Evolutionary conservation across 1,284 basidiomycete species (phyloP).

Genomic region (Uromyces viciae-fabae): DNA sequence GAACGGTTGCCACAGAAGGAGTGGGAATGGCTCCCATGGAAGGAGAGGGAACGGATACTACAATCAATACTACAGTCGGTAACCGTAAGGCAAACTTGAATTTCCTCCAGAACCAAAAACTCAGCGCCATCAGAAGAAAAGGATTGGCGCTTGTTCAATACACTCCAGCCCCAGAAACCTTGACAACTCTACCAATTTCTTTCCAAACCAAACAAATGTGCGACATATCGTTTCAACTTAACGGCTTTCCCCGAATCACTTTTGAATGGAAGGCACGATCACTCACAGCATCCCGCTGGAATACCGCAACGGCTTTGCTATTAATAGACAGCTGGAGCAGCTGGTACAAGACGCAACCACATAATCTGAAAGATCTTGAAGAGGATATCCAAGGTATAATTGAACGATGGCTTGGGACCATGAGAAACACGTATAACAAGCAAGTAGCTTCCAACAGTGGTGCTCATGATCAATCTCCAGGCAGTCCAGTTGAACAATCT

Average conservation of each 20-base stretch:
- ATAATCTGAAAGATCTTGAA: not conserved
- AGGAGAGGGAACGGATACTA: no score
- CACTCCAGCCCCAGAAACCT: not conserved
- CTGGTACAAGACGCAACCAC: conserved; percentile 18
- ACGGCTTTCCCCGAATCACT: conserved; percentile 4
- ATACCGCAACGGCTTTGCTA: not conserved
- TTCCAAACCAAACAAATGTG: conserved; percentile 2
- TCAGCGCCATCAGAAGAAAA: not conserved
- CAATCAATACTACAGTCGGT: not conserved
- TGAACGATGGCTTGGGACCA: conserved; percentile 5
- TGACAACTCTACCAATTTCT: not conserved
- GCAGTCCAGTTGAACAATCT: not conserved
- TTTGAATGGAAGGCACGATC: not conserved
- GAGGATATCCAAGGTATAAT: conserved; percentile 12
- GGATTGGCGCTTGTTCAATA: not conserved
- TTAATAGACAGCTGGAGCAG: conserved; percentile 19
- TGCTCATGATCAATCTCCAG: not conserved
- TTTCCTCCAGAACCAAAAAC: not conserved
- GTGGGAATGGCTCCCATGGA: no score
- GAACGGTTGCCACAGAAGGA: no score
- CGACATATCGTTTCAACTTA: not conserved
- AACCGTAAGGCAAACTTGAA: not conserved
- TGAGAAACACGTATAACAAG: not conserved
- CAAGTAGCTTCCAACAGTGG: not conserved
- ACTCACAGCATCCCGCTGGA: not conserved